Base-by-base conservation (phyloP, 352 stramenopile genomes). In the Aphanomyces stellatus region DNA sequence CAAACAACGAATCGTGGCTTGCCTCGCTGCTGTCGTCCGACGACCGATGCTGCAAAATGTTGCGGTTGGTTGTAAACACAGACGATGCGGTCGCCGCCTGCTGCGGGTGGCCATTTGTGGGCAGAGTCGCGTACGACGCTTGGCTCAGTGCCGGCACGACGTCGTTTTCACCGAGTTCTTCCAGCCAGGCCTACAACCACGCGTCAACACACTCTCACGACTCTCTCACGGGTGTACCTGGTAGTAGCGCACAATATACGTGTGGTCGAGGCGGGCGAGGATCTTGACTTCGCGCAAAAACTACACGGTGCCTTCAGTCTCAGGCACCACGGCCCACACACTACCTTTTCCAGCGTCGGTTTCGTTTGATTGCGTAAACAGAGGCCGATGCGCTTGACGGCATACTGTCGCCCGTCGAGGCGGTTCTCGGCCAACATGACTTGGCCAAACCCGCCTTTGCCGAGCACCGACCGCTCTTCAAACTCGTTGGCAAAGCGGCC, bases 381-480 rank as follows among this genome's bases (percentile, higher is more conserved):
- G 4, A 91, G 70, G n/a, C 82, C 85, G 24, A 93, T 81, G 37
- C 85, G 81, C 73, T 98, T 98, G 43, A 98, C 90, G 1, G 93
- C 95, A 72, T 97, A 97, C 37, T 95, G 87, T 64, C 91, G 81
- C 25, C 92, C 83, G 76, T 98, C 95, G 0, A 98, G 74, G 6
- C 91, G 87, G 74, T 98, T 98, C 53, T 96, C 85, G 13, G 90
- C 90, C 31, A 97, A 82, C 57, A 97, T 91, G 4, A 98, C 95
- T 80, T 98, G 88, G 17, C 95, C 95, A 35, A 97, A 97, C 0
- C 93, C 95, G 46, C 95, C 95, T 71, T 96, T 86, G 17, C 93
- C 95, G 53, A 98, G 84, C 7, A 90, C 77, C 22, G 85, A 91
- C 11, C 91, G 69, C 66, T 93, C 81, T 31, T 88, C 77, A 74